A percentile compares a stretch with the other conserved stretches of the same genome.
These are phyloP conservation scores for Candida insectorum DNA, from an alignment of 805 yeast genomes.

Conservation along the genomic window DNA sequence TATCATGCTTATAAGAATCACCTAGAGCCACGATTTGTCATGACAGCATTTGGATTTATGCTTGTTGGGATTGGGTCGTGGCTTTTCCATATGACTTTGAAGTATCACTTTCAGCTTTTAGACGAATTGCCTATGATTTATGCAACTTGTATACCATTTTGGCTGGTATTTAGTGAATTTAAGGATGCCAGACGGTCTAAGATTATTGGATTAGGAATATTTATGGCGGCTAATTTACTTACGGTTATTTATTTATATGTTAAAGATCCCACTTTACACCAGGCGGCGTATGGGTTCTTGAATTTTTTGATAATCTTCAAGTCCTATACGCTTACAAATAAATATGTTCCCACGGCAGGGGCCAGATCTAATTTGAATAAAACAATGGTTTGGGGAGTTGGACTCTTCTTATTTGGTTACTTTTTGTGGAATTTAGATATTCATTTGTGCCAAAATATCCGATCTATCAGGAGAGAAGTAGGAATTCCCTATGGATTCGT, in stretches of 20 bases:
- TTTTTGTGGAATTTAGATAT: conserved; percentile 87
- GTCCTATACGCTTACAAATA: conserved; percentile 49
- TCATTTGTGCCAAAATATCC: conserved; percentile 64
- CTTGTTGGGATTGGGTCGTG: conserved; percentile 92
- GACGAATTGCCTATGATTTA: conserved; percentile 98
- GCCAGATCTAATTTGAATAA: conserved; percentile 49
- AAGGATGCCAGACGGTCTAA: conserved; percentile 35
- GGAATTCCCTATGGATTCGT: conserved; percentile 87
- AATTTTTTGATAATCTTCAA: conserved; percentile 70
- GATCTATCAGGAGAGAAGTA: conserved; percentile 52
- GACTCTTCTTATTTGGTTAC: conserved; percentile 69
- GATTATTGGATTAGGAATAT: conserved; percentile 46
- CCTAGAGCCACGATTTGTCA: conserved; percentile 66
- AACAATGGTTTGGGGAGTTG: conserved; percentile 58
- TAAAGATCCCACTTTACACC: conserved; percentile 86
- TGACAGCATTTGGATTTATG: conserved; percentile 75
- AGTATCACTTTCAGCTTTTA: conserved; percentile 82
- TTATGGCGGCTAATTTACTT: conserved; percentile 53
- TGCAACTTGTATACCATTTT: conserved; percentile 93
- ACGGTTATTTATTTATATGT: conserved; percentile 71
- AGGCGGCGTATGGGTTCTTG: conserved; percentile 74
- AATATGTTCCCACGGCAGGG: conserved; percentile 47
- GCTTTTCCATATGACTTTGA: conserved; percentile 94
- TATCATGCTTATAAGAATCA: conserved; percentile 55
- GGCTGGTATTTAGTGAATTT: conserved; percentile 72